Evolutionary conservation across 768 basidiomycete genomes (phyloP).

Genomic region (Leccinum disarticulatum): DNA sequence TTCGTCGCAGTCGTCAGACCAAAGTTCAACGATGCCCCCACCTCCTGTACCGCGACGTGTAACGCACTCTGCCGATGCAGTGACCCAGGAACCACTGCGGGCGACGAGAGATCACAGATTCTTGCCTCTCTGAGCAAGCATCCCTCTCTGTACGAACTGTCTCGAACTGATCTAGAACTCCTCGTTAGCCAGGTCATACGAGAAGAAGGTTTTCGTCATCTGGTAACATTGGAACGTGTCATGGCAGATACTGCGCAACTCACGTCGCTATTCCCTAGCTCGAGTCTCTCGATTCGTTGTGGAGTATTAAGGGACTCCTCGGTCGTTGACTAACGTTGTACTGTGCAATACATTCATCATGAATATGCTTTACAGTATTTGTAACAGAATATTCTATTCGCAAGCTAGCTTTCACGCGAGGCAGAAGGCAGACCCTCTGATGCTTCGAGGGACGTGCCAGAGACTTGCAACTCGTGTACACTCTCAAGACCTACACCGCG

Average conservation of each 20-base stretch:
- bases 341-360: neutral
- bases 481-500: constrained; percentile 62
- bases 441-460: constrained; percentile 43
- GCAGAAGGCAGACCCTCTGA: constrained; percentile 17
- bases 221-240: constrained; percentile 48
- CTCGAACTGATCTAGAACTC: constrained; percentile 51
- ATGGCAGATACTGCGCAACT: constrained; percentile 5
- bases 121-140: constrained; percentile 43
- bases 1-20: constrained; percentile 35
- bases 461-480: constrained; percentile 65
- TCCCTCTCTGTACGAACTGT: constrained; percentile 52
- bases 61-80: constrained; percentile 5
- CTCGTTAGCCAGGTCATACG: constrained; percentile 61
- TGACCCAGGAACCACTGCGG: constrained; percentile 5
- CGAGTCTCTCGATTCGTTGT: constrained; percentile 52
- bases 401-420: neutral
- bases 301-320: constrained; percentile 45
- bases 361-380: constrained; percentile 1
- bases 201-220: constrained; percentile 72
- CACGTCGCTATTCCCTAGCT: constrained; percentile 40
- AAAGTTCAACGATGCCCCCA: constrained; percentile 29
- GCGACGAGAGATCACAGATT: constrained; percentile 23
- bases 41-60: constrained; percentile 29
- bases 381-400: neutral
- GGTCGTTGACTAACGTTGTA: constrained; percentile 15